These are phyloP conservation scores for Microcera coccophila DNA, from an alignment of 2,329 filamentous ascomycete species.

Conservation along the genomic window DNA sequence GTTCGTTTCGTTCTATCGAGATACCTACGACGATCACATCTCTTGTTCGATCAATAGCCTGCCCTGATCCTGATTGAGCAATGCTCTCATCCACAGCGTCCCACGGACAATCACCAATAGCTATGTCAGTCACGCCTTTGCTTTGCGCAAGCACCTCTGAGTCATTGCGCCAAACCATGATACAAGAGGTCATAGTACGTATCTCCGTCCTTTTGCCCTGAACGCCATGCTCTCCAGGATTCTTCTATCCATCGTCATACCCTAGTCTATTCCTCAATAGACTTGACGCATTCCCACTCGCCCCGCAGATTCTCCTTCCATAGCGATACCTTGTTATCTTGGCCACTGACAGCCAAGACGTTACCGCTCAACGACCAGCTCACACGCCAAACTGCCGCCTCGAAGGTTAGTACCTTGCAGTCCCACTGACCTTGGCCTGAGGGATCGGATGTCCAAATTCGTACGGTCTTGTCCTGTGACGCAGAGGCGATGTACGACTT, in stretches of 20 bases:
- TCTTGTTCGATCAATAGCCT: too few relatives aligned
- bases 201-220: conserved; percentile 28
- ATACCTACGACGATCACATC: too few relatives aligned
- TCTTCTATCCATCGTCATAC: conserved; percentile 64
- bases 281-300: conserved; percentile 96
- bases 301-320: conserved; percentile 99
- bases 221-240: conserved; percentile 59
- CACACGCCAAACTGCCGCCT: conserved; percentile 88
- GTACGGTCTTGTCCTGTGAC: conserved; percentile 93
- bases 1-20: too few relatives aligned
- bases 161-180: conserved; percentile 7
- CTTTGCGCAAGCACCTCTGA: too few relatives aligned
- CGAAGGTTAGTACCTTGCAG: conserved; percentile 80
- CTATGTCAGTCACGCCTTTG: too few relatives aligned
- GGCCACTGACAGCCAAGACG: conserved; percentile 86
- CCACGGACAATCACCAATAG: too few relatives aligned
- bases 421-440: conserved; percentile 69
- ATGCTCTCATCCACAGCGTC: too few relatives aligned
- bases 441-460: conserved; percentile 84
- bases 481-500: conserved; percentile 97
- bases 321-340: conserved; percentile 92
- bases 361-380: conserved; percentile 98
- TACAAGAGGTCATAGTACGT: conserved; percentile 20
- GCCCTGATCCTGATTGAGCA: too few relatives aligned
- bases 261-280: conserved; percentile 72